These are phyloP conservation scores for Harrya chromipes DNA, from an alignment of 768 basidiomycete species.

Conservation along the genomic window DNA sequence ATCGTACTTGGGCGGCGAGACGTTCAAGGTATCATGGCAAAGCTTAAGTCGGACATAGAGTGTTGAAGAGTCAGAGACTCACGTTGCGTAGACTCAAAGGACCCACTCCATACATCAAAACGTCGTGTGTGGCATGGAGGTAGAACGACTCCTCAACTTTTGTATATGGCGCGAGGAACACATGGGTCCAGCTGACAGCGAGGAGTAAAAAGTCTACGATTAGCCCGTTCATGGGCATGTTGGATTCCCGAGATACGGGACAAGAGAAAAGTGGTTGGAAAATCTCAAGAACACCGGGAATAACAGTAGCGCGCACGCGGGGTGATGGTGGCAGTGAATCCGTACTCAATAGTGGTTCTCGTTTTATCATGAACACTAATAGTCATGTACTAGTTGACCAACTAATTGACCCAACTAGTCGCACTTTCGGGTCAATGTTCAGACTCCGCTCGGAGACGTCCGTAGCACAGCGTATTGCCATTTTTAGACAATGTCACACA, in stretches of 20 bases:
- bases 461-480: too few species aligned
- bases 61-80: conserved; percentile 21
- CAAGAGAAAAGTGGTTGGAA: too few species aligned
- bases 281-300: too few species aligned
- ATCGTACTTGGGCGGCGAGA: conserved; percentile 62
- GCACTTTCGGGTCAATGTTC: too few species aligned
- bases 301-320: too few species aligned
- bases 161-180: conserved; percentile 79
- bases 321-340: too few species aligned
- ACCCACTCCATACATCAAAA: conserved; percentile 69
- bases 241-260: neutral
- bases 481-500: too few species aligned
- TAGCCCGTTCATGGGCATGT: conserved; percentile 14
- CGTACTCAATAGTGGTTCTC: too few species aligned
- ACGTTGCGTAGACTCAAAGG: conserved; percentile 46
- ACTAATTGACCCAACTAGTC: too few species aligned
- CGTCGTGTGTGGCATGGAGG: conserved; percentile 87
- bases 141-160: conserved; percentile 99
- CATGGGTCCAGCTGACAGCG: conserved; percentile 56
- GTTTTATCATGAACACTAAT: too few species aligned
- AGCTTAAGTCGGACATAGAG: conserved; percentile 8
- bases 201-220: conserved; percentile 52
- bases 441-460: too few species aligned
- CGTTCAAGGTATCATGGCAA: neutral
- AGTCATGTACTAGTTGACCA: too few species aligned